A percentile compares a stretch with the other conserved stretches of the same genome.
These are phyloP conservation scores for Akanthomyces uredinophilus DNA, from an alignment of 2,329 filamentous ascomycete genomes.

Conservation along the genomic window DNA sequence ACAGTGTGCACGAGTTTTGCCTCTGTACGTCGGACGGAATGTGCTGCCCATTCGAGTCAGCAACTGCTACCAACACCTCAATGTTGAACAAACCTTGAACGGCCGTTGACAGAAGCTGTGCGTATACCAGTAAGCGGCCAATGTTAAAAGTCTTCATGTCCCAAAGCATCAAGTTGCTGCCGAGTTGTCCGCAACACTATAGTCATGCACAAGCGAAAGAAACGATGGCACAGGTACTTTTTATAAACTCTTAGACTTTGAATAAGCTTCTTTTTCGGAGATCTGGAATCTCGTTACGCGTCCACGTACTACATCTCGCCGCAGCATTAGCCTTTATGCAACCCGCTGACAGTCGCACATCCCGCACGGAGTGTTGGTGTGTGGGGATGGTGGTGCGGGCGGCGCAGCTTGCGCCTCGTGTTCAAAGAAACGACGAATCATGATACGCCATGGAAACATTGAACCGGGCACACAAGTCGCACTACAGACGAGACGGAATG, in stretches of 20 bases:
- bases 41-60: neutral
- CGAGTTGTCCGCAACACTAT: neutral
- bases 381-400: neutral
- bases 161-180: neutral
- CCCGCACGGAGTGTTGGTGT: neutral
- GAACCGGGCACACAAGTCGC: no score
- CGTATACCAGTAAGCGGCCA: conserved; percentile 1
- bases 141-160: conserved; percentile 7
- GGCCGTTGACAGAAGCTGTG: conserved; percentile 1
- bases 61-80: neutral
- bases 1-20: neutral
- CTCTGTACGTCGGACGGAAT: neutral
- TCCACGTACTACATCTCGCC: conserved; percentile 4
- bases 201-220: neutral
- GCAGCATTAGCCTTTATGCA: neutral
- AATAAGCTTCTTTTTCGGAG: neutral
- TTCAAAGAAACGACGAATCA: neutral
- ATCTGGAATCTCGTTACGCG: neutral
- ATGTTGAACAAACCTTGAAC: conserved; percentile 1
- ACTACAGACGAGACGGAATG: neutral
- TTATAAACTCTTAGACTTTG: neutral
- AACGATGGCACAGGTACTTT: neutral
- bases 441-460: neutral
- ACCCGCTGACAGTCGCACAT: neutral
- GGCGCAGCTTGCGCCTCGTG: neutral